Evolutionary conservation across 2,329 filamentous ascomycete species (phyloP), one percentile per base, ranked within the genome.

Genomic region (Pseudocercospora fuligena): DNA sequence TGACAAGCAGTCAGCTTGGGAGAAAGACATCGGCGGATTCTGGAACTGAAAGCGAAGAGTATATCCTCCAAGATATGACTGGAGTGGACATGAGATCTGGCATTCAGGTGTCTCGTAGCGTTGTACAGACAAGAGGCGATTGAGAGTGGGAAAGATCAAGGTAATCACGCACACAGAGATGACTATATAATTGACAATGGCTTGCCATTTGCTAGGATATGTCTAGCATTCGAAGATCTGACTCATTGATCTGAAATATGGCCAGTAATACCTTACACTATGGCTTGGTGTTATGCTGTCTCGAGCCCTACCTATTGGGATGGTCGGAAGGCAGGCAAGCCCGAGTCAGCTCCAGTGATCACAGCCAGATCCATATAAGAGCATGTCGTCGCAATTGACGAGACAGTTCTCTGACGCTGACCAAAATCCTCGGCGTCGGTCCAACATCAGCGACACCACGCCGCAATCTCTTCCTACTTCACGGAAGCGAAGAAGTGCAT

Each of bases 91-190:
- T 53, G 51, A 36, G 63, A 53, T 23, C 31, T n/a, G 69, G 69
- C 1, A 71, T 71, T 25, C 67, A 71, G 47, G 69, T 71, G 11
- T 25, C 49, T 60, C 56, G 69, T 46, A 71, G 63, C 60, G 69
- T 71, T 14, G 64, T 68, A 49, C 69, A 71, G 23, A 66, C 65
- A 25, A 63, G 57, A 46, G 57, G 57, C 9, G 57, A 60, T n/a
- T 60, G 27, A 46, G 40, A 5, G 3, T 40, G 14, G 14, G 7
- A 40, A n/a, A 2, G 5, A 4, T 4, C 5, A 1, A 14, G 54
- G 3, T 11, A 12, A 58, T 58, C 8, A 4, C 19, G 19, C 23
- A 21, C 19, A 25, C 40, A 33, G 54, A 33, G 27, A 40, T n/a
- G 36, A 40, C 14, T 1, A 40, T 40, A 5, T 5, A 1, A 40